These are phyloP conservation scores for Psilocybe sp. DNA, from an alignment of 768 basidiomycete genomes.

Conservation along the genomic window DNA sequence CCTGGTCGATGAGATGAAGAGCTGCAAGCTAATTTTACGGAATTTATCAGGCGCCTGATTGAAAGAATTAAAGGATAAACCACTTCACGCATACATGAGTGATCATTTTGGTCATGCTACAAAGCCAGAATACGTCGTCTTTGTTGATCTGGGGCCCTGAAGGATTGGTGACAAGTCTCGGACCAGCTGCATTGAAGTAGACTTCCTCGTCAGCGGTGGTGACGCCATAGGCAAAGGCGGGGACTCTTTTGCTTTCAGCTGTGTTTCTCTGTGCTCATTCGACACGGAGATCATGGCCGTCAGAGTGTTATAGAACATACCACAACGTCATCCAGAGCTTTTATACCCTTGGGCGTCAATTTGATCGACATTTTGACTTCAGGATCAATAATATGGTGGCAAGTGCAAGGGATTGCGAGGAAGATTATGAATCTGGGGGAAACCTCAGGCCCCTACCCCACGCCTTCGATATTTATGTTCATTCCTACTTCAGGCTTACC, in stretches of 20 bases:
- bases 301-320: no score
- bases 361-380: no score
- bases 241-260: not conserved
- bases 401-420: no score
- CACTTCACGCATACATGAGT: not conserved
- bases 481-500: no score
- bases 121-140: constrained; percentile 8
- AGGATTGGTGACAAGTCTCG: not conserved
- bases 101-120: constrained; percentile 7
- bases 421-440: no score
- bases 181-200: not conserved
- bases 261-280: not conserved
- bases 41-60: not conserved
- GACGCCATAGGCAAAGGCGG: constrained; percentile 2
- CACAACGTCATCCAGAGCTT: not conserved
- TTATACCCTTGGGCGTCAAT: not conserved
- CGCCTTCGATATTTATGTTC: no score
- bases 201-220: constrained; percentile 1
- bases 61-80: not conserved
- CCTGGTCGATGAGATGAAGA: constrained; percentile 6
- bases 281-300: no score
- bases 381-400: no score
- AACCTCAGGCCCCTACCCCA: no score
- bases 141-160: not conserved
- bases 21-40: constrained; percentile 1